Evolutionary conservation across 768 basidiomycete species (phyloP).

Genomic region (Tricholoma terreum): DNA sequence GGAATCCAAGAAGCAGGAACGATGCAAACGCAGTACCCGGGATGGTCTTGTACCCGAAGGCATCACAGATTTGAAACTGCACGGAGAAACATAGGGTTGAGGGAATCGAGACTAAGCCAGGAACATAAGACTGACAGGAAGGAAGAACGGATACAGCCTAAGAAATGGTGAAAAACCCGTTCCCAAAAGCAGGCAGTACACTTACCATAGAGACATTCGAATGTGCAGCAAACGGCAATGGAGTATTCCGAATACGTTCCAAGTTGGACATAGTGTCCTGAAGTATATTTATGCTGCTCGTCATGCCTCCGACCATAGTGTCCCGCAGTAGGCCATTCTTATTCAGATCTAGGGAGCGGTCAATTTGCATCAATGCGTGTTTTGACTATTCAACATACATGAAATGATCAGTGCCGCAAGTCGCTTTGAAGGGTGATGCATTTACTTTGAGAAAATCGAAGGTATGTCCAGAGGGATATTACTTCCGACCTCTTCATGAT

Average conservation of each 20-base stretch:
- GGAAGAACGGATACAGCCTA: conserved; percentile 30
- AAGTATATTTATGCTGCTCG: conserved; percentile 41
- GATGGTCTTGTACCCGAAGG: conserved; percentile 47
- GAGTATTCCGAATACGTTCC: conserved; percentile 61
- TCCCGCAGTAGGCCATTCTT: conserved; percentile 42
- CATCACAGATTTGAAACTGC: conserved; percentile 48
- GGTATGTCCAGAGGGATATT: conserved; percentile 63
- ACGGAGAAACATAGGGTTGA: conserved; percentile 7
- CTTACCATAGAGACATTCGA: conserved; percentile 57
- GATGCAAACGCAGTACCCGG: conserved; percentile 61
- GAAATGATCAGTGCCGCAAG: conserved; percentile 2
- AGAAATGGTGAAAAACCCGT: background rate
- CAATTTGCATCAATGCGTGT: background rate
- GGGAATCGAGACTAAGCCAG: conserved; percentile 20
- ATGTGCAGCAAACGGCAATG: conserved; percentile 68
- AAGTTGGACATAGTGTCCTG: conserved; percentile 59
- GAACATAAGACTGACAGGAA: conserved; percentile 33
- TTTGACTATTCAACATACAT: no score
- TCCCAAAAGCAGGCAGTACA: conserved; percentile 11
- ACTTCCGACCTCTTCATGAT: conserved; percentile 42
- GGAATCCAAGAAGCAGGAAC: conserved; percentile 62
- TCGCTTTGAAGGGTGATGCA: conserved; percentile 3
- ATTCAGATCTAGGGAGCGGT: conserved; percentile 37
- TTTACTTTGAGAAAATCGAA: conserved; percentile 48
- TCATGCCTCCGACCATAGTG: conserved; percentile 48